Base-by-base conservation (phyloP, 345 rosid genomes). In the Orychophragmus violaceus region DNA sequence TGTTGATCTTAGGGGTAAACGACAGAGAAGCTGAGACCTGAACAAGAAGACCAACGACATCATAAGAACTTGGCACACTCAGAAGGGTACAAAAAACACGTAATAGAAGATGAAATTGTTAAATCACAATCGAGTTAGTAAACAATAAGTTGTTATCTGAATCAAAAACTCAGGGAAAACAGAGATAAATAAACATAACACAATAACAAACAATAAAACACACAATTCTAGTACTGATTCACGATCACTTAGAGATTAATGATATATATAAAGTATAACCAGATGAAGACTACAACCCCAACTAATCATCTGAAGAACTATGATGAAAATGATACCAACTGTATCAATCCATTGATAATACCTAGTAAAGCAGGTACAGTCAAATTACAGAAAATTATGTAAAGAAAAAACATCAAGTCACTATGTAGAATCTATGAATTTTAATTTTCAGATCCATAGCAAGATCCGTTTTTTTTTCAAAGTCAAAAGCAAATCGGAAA, bases 11-110 rank as follows among this genome's bases (percentile, higher is more conserved):
- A 30, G 57, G 72, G 66, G 72, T 0, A 53, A 66, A 42, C 10
- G n/a, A 72, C 23, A 1, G 39, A 52, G 62, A 66, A 66, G 25
- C 77, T 66, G 52, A 59, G 59, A 66, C 61, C 72, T 60, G 68
- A 49, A 24, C 5, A 66, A 41, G 48, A 51, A 65, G 27, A 33
- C 32, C 33, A 45, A 3, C 5, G 17, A 4, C 14, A 42, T 11
- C 28, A 62, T 53, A 8, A 30, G 41, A 62, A 62, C 16, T 60
- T 5, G 1, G 11, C 25, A 37, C 22, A 69, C 66, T 27, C 30
- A 35, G 3, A 48, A 68, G 25, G 33, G 48, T 8, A 14, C 9
- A 49, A 24, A 36, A n/a, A 21, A 32, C 16, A 21, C 10, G 13
- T 21, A 19, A 6, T 0, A 45, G 37, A 46, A 33, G 19, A 23